Evolutionary conservation across 192 early-diverging fungal species (phyloP).

Genomic region (Coemansia sp.): DNA sequence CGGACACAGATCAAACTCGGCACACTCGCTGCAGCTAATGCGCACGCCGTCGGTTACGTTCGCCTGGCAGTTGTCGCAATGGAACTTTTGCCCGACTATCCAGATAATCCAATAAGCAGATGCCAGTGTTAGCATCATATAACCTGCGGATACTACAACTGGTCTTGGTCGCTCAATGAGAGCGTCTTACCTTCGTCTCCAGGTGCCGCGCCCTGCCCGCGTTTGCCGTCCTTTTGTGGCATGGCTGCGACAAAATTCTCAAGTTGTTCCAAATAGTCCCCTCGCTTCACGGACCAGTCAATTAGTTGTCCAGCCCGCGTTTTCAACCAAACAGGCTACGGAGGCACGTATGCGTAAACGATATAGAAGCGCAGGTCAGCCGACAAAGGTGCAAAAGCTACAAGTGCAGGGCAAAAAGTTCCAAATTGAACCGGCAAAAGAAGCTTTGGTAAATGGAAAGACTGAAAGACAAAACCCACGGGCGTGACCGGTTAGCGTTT

Average conservation of each 20-base stretch:
- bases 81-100: constrained; percentile 53
- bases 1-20: constrained; percentile 93
- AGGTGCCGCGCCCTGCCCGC: constrained; percentile 18
- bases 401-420: not conserved
- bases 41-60: constrained; percentile 89
- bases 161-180: not conserved
- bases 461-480: not conserved
- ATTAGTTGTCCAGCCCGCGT: not conserved
- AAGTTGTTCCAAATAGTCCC: not conserved
- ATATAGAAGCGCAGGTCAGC: not conserved
- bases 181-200: constrained; percentile 37
- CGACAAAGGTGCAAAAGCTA: not conserved
- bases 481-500: not conserved
- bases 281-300: not conserved
- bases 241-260: not conserved
- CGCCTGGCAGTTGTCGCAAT: constrained; percentile 86
- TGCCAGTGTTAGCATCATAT: not conserved
- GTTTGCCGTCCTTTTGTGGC: constrained; percentile 16
- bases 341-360: not conserved
- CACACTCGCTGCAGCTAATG: constrained; percentile 80
- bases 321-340: no score
- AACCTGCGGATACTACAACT: not conserved
- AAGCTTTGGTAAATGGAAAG: not conserved
- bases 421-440: not conserved
- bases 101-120: not conserved